Base-by-base conservation (phyloP, 148 eudicot species). In the Beta vulgaris region DNA sequence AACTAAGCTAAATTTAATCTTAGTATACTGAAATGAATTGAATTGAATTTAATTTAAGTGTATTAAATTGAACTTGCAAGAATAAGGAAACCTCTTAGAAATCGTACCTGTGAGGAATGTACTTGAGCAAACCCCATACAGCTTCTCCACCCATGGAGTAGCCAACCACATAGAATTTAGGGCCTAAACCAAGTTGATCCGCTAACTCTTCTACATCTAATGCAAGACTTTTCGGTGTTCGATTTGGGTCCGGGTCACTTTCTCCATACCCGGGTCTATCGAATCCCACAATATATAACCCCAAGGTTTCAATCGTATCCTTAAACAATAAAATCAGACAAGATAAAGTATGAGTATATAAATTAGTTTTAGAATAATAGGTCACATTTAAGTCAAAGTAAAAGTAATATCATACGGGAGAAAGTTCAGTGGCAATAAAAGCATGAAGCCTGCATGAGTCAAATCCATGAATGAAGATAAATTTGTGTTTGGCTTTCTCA, bases 181-280 rank as follows among this genome's bases (percentile, higher is more conserved):
- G 73, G 62, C 93, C 93, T 28, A 91, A 78, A 44, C 76, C 81
- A 57, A 91, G 82, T 48, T 89, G 86, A 71, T 91, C 97, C 4
- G 90, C 97, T 55, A 91, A 90, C 77, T 91, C 87, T 78, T 91
- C 87, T 51, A 91, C 83, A 42, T 91, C 97, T 11, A 81, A 62
- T 60, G 97, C 82, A 35, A 77, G 60, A 74, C 89, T 91, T 78
- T 84, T 86, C 8, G 79, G 34, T 28, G 91, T 87, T 73, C 75
- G 75, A 1, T 82, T 82, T 6, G 97, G 93, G 75, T 91, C 72
- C 4, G 97, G 93, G 69, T 87, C 91, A 68, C 97, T 91, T 82
- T 89, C 93, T 67, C 93, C 93, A 77, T 91, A 91, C 43, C 97
- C 97, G 0, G 97, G 84, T 76, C 88, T 80, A 73, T 91, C 97